These are phyloP conservation scores for Aspergillus pseudonomiae DNA, from an alignment of 2,329 filamentous ascomycete genomes.

Conservation along the genomic window DNA sequence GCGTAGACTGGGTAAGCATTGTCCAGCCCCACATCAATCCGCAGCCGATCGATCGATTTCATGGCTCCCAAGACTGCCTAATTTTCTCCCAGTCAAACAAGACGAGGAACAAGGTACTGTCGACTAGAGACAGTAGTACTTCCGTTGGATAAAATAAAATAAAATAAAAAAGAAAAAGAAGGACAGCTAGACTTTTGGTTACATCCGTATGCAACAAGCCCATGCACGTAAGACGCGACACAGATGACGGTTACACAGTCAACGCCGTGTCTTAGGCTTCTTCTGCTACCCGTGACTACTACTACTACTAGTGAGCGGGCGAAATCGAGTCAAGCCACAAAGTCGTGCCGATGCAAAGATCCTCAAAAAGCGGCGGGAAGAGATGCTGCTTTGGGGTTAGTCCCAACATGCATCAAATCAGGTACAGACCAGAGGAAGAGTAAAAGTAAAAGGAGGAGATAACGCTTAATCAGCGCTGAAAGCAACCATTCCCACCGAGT, in stretches of 20 bases:
- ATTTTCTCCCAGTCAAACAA: background rate
- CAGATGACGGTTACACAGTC: background rate
- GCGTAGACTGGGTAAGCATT: background rate
- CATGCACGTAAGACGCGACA: background rate
- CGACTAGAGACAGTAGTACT: too few relatives aligned
- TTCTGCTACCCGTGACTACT: too few relatives aligned
- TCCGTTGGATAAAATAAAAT: too few relatives aligned
- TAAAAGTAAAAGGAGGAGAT: background rate
- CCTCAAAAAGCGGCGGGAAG: background rate
- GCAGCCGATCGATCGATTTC: background rate
- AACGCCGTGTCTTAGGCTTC: background rate
- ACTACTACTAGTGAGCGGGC: background rate
- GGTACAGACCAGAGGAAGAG: background rate
- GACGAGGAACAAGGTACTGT: background rate
- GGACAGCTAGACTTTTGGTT: background rate
- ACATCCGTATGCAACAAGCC: background rate
- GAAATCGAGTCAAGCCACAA: conserved; percentile 2
- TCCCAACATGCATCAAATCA: background rate
- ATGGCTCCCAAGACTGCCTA: too few relatives aligned
- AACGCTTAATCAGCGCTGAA: background rate
- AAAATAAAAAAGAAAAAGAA: too few relatives aligned
- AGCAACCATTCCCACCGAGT: background rate
- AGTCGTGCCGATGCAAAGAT: background rate
- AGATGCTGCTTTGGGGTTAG: background rate
- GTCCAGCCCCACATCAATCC: background rate